phyloP scores from a whole-genome alignment of 495 filamentous ascomycete species.

The Beverwykella pulmonaria region DNA sequence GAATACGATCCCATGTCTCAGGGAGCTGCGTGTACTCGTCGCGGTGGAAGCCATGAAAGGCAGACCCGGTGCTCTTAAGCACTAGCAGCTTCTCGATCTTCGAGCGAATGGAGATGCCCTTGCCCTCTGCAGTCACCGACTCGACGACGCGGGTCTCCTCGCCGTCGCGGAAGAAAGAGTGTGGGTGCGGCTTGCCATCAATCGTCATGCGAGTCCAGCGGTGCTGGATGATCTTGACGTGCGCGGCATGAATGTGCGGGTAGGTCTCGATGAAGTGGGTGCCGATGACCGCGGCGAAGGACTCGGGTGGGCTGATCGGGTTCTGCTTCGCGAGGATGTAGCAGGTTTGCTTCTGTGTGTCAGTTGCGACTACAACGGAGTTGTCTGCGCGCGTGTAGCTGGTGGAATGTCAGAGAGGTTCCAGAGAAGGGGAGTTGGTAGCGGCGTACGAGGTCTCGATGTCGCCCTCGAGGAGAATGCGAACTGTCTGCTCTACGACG shows the following conservation, averaged over 20 bases:
- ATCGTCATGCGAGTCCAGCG: slow-evolving; percentile 89
- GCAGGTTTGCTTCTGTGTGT: slow-evolving; percentile 97
- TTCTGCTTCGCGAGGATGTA: slow-evolving; percentile 93
- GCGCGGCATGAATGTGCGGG: slow-evolving; percentile 78
- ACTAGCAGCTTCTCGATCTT: slow-evolving; percentile 82
- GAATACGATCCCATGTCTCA: slow-evolving; percentile 91
- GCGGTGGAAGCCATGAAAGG: slow-evolving; percentile 89
- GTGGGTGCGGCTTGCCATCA: slow-evolving; percentile 90
- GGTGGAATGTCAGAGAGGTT: too few relatives aligned
- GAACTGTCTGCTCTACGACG: slow-evolving; percentile 93
- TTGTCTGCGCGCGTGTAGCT: slow-evolving; percentile 95
- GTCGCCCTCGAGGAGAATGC: slow-evolving; percentile 83
- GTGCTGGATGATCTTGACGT: slow-evolving; percentile 80
- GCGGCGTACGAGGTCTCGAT: slow-evolving; percentile 88
- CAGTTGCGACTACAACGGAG: slow-evolving; percentile 91
- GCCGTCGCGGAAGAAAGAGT: slow-evolving; percentile 91
- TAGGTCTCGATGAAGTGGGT: slow-evolving; percentile 88
- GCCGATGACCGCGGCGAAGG: slow-evolving; percentile 81
- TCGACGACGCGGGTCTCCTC: slow-evolving; percentile 80
- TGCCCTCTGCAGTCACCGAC: slow-evolving; percentile 49
- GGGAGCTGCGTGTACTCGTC: slow-evolving; percentile 90
- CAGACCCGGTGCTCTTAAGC: slow-evolving; percentile 95
- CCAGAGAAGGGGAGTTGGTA: too few relatives aligned
- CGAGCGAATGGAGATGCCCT: slow-evolving; percentile 49
- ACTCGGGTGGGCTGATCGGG: slow-evolving; percentile 89